phyloP scores from a whole-genome alignment of 2,329 filamentous ascomycete species.

The Penicillium sp. region DNA sequence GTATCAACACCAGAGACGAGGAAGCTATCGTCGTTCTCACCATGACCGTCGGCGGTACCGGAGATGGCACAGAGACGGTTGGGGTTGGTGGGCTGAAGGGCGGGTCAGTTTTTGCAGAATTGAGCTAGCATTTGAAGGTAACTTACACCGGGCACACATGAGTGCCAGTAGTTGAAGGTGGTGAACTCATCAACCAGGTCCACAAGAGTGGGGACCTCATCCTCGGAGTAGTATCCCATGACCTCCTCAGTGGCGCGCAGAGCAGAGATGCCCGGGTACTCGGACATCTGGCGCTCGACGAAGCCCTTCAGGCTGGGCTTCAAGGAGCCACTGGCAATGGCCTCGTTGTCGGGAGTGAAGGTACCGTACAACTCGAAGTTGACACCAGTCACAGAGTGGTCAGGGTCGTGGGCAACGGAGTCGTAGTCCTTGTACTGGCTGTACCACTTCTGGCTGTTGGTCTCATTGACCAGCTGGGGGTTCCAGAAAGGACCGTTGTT shows the following conservation, averaged over 20 bases:
- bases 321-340: constrained; percentile 32
- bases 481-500: constrained; percentile 44
- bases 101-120: constrained; percentile 7
- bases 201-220: constrained; percentile 41
- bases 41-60: constrained; percentile 31
- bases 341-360: constrained; percentile 38
- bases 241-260: constrained; percentile 37
- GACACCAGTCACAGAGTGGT: constrained; percentile 42
- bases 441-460: constrained; percentile 27
- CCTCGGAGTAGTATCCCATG: constrained; percentile 45
- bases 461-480: constrained; percentile 30
- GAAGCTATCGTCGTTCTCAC: constrained; percentile 29
- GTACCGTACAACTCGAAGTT: constrained; percentile 44
- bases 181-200: constrained; percentile 41
- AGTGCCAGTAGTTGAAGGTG: constrained; percentile 47
- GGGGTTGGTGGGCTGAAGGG: constrained; percentile 41
- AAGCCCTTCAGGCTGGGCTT: constrained; percentile 36
- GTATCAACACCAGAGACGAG: constrained; percentile 30
- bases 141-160: constrained; percentile 43
- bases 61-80: constrained; percentile 37
- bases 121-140: neutral
- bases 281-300: constrained; percentile 36
- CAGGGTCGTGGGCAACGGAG: constrained; percentile 41
- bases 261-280: constrained; percentile 31
- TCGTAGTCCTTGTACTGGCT: constrained; percentile 37